Evolutionary conservation across 805 yeast species (phyloP).

Genomic region (Metschnikowia anglica): DNA sequence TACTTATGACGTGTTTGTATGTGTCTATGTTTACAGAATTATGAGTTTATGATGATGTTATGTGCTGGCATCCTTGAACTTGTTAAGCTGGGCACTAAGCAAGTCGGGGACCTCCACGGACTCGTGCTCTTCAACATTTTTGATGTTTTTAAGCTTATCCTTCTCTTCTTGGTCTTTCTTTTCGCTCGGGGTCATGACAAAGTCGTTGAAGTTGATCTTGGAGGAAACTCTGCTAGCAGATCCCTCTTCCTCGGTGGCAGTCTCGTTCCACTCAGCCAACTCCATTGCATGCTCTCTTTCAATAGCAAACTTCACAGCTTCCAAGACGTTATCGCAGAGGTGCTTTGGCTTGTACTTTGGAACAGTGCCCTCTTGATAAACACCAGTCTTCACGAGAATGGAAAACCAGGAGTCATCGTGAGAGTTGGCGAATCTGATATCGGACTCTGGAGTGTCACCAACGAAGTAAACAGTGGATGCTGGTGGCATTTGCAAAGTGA

Average conservation of each 20-base stretch:
- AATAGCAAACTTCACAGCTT: slow-evolving; percentile 79
- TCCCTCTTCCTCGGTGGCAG: slow-evolving; percentile 32
- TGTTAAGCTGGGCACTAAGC: slow-evolving; percentile 43
- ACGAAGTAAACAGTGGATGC: slow-evolving; percentile 86
- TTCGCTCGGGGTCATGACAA: slow-evolving; percentile 45
- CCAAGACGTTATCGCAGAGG: slow-evolving; percentile 69
- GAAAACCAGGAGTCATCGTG: slow-evolving; percentile 85
- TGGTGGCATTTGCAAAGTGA: slow-evolving; percentile 65
- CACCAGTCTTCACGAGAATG: slow-evolving; percentile 83
- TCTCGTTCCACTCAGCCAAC: slow-evolving; percentile 69
- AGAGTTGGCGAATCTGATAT: slow-evolving; percentile 82
- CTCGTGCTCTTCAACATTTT: slow-evolving; percentile 38
- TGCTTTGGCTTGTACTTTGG: slow-evolving; percentile 81
- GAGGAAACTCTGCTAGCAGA: slow-evolving; percentile 26
- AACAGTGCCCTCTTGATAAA: slow-evolving; percentile 73
- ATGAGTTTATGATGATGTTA: slow-evolving; percentile 1
- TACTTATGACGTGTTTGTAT: too few species aligned
- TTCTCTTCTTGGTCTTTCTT: slow-evolving; percentile 23
- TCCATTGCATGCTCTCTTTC: slow-evolving; percentile 77
- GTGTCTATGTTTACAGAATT: too few species aligned
- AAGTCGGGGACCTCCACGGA: slow-evolving; percentile 51
- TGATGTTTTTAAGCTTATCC: slow-evolving; percentile 14
- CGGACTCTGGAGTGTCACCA: slow-evolving; percentile 89
- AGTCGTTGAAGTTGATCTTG: slow-evolving; percentile 44
- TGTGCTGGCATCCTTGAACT: slow-evolving; percentile 30